Percentiles rank a stretch among this genome's conserved stretches.
Evolutionary conservation across 2,329 filamentous ascomycete genomes (phyloP).

Genomic region (Talaromyces sp.): DNA sequence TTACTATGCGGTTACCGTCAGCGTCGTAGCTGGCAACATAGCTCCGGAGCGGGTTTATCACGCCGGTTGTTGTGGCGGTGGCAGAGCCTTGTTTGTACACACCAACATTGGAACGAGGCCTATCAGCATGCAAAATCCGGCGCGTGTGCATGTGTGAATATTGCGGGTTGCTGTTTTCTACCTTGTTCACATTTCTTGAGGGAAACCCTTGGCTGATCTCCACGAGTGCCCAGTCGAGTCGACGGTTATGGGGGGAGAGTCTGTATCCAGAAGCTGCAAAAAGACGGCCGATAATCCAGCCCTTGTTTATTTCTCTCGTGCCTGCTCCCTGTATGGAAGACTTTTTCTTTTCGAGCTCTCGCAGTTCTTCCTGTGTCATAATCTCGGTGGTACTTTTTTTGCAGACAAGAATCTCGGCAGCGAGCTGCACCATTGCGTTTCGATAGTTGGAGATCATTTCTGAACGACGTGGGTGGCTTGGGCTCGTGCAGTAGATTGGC

Average conservation of each 20-base stretch:
- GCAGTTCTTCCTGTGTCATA: background rate
- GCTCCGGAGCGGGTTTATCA: constrained; percentile 7
- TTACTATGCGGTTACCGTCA: constrained; percentile 1
- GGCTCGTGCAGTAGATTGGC: background rate
- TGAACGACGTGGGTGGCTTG: background rate
- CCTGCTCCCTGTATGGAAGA: background rate
- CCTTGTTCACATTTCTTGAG: background rate
- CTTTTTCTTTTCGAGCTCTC: background rate
- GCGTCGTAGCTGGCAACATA: constrained; percentile 6
- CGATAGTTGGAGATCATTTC: background rate
- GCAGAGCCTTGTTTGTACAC: constrained; percentile 7
- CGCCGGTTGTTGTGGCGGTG: background rate
- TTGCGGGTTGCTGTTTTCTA: background rate
- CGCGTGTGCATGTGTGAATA: background rate
- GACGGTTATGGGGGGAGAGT: constrained; percentile 2
- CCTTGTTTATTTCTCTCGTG: background rate
- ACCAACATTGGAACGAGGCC: background rate
- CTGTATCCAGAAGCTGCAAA: constrained; percentile 9
- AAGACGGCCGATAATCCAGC: background rate
- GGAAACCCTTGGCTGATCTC: background rate
- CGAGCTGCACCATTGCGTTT: background rate
- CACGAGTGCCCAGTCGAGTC: constrained; percentile 10
- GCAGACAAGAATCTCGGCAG: constrained; percentile 1
- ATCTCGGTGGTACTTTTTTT: background rate
- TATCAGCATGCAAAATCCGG: background rate